Percentiles rank a stretch among this genome's conserved stretches.
Evolutionary conservation across 768 basidiomycete species (phyloP).

Genomic region (Calocybe indica): DNA sequence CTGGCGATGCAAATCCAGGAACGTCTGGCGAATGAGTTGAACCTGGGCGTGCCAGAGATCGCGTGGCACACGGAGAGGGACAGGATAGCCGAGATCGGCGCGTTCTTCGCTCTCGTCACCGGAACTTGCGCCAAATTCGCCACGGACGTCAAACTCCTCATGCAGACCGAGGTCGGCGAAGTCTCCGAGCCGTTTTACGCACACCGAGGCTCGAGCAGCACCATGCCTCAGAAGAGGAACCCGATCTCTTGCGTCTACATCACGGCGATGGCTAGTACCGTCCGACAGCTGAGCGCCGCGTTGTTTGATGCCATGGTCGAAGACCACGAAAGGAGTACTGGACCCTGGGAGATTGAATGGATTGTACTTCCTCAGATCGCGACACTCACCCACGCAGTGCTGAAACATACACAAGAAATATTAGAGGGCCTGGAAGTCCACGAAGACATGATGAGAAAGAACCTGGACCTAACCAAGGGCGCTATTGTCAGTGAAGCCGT

Average conservation of each 20-base stretch:
- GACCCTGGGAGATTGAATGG: conserved; percentile 49
- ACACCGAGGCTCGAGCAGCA: conserved; percentile 40
- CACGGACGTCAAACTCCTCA: conserved; percentile 37
- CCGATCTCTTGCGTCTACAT: conserved; percentile 40
- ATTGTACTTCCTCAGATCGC: conserved; percentile 38
- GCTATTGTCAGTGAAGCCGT: conserved; percentile 39
- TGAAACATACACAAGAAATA: conserved; percentile 29
- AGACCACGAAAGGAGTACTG: conserved; percentile 42
- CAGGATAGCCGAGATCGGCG: conserved; percentile 34
- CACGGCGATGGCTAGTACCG: conserved; percentile 33
- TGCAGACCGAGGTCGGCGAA: conserved; percentile 42
- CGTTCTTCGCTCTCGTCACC: conserved; percentile 37
- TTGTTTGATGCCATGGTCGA: conserved; percentile 43
- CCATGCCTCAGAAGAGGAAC: conserved; percentile 48
- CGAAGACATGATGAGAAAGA: conserved; percentile 31
- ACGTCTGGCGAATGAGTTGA: conserved; percentile 21
- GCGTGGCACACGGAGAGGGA: conserved; percentile 40
- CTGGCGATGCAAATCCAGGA: conserved; percentile 27
- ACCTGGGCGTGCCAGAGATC: conserved; percentile 22
- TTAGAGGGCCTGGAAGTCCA: conserved; percentile 35
- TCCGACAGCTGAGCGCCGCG: conserved; percentile 31
- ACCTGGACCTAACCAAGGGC: conserved; percentile 32
- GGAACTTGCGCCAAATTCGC: conserved; percentile 42
- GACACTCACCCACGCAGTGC: conserved; percentile 32
- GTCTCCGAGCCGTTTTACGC: conserved; percentile 37